phyloP scores from a whole-genome alignment of 2,329 filamentous ascomycete species.

The Calonectria multiphialidica region DNA sequence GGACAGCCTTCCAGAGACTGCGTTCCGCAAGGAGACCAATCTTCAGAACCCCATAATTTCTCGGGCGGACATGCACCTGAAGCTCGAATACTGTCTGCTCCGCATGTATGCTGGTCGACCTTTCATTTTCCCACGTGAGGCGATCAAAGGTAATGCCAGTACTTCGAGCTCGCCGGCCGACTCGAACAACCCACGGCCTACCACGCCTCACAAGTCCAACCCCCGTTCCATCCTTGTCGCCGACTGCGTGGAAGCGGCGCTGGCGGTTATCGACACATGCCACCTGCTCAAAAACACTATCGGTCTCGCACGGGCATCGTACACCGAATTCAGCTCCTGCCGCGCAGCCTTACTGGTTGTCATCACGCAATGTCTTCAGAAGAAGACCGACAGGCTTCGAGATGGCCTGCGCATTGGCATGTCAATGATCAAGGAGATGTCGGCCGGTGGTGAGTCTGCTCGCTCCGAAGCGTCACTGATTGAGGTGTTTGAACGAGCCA shows the following conservation, averaged over 20 bases:
- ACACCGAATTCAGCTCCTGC: constrained; percentile 68
- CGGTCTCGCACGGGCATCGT: constrained; percentile 66
- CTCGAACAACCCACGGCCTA: constrained; percentile 42
- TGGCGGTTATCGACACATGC: constrained; percentile 63
- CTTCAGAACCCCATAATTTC: constrained; percentile 55
- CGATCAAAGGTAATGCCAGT: constrained; percentile 42
- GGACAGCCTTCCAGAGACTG: constrained; percentile 49
- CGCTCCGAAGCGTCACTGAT: constrained; percentile 66
- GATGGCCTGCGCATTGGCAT: constrained; percentile 62
- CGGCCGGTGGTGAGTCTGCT: constrained; percentile 63
- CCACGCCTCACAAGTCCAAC: constrained; percentile 45
- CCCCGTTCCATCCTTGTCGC: constrained; percentile 57
- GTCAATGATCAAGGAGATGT: constrained; percentile 65
- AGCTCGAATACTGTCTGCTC: constrained; percentile 64
- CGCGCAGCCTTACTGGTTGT: constrained; percentile 65
- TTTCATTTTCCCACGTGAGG: constrained; percentile 59
- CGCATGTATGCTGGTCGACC: constrained; percentile 66
- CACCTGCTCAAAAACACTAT: constrained; percentile 61
- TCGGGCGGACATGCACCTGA: constrained; percentile 63
- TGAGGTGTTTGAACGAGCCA: constrained; percentile 63
- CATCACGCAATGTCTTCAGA: constrained; percentile 53
- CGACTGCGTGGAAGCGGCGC: constrained; percentile 65
- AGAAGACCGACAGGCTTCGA: constrained; percentile 54
- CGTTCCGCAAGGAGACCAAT: constrained; percentile 53
- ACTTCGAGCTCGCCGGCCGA: constrained; percentile 47